A percentile compares a stretch with the other conserved stretches of the same genome.
These are phyloP conservation scores for Pichia sp. DNA, from an alignment of 1,139 yeast genomes.

Conservation along the genomic window DNA sequence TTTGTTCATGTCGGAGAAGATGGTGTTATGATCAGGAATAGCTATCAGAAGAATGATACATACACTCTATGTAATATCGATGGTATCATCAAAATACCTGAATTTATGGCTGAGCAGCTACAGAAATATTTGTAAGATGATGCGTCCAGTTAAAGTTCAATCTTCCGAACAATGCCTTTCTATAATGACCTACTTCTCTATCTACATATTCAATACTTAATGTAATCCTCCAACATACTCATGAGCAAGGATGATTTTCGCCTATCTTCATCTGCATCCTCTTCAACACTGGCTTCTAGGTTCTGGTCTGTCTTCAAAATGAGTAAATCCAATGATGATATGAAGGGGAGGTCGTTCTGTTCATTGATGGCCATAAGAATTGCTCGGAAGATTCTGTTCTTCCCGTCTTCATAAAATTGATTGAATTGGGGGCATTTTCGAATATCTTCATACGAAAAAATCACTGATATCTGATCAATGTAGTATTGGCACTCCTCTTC, in stretches of 20 bases:
- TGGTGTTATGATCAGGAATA: slow-evolving; percentile 47
- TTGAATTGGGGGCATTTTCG: slow-evolving; percentile 27
- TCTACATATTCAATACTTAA: slow-evolving; percentile 1
- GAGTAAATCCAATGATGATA: slow-evolving; percentile 20
- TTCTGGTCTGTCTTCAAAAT: slow-evolving; percentile 20
- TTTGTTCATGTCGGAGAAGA: slow-evolving; percentile 52
- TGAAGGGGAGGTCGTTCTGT: slow-evolving; percentile 9
- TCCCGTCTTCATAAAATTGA: slow-evolving; percentile 30
- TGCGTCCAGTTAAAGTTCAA: too few species aligned
- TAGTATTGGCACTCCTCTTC: slow-evolving; percentile 25
- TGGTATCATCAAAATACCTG: slow-evolving; percentile 55
- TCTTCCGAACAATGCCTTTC: not conserved
- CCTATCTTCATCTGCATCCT: slow-evolving; percentile 3
- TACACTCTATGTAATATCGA: slow-evolving; percentile 51
- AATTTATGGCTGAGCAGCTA: slow-evolving; percentile 41
- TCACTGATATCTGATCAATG: slow-evolving; percentile 38
- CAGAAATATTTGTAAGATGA: slow-evolving; percentile 8
- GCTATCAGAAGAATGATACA: slow-evolving; percentile 55
- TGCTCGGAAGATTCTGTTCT: slow-evolving; percentile 35
- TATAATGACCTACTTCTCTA: not conserved
- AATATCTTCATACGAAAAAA: slow-evolving; percentile 49
- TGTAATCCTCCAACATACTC: slow-evolving; percentile 31
- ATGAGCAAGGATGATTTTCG: slow-evolving; percentile 31
- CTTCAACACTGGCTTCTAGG: slow-evolving; percentile 16
- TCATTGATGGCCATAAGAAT: slow-evolving; percentile 34